Conservation (phyloP, 1,139 yeast genomes). For the Taiozyma sp. region DNA sequence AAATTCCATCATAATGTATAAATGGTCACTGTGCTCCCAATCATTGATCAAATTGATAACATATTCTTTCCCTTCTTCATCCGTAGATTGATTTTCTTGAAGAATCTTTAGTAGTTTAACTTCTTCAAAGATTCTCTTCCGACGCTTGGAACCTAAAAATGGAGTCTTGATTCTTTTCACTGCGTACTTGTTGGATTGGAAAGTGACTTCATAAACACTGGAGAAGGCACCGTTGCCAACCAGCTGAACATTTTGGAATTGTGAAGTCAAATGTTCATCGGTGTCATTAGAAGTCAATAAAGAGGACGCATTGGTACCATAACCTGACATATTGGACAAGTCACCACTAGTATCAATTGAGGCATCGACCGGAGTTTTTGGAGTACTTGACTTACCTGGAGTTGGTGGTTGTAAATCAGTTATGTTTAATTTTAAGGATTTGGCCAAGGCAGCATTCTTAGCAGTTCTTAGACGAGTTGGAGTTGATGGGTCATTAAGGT, state of each 20-base stretch:
- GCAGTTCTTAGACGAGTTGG: slow-evolving; percentile 22
- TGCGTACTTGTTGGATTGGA: slow-evolving; percentile 66
- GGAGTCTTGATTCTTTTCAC: slow-evolving; percentile 72
- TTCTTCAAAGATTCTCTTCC: slow-evolving; percentile 48
- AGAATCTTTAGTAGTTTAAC: slow-evolving; percentile 45
- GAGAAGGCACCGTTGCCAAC: slow-evolving; percentile 90
- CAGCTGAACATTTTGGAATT: slow-evolving; percentile 66
- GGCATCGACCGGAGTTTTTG: slow-evolving; percentile 21
- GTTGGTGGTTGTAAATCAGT: slow-evolving; percentile 8
- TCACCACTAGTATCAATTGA: slow-evolving; percentile 16
- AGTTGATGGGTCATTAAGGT: slow-evolving; percentile 17
- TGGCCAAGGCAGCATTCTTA: slow-evolving; percentile 22
- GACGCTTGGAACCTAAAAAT: slow-evolving; percentile 44
- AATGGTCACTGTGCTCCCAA: slow-evolving; percentile 68
- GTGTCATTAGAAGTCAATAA: slow-evolving; percentile 7
- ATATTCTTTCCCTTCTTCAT: slow-evolving; percentile 76
- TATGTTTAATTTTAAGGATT: slow-evolving; percentile 19
- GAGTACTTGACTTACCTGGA: slow-evolving; percentile 7
- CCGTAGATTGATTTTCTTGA: slow-evolving; percentile 35
- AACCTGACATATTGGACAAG: slow-evolving; percentile 12
- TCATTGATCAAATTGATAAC: slow-evolving; percentile 76
- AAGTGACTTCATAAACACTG: slow-evolving; percentile 71
- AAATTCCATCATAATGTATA: slow-evolving; percentile 90
- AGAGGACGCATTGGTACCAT: slow-evolving; percentile 13
- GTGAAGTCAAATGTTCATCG: slow-evolving; percentile 46